Conservation (phyloP, 2,329 filamentous ascomycete species). For the Fusarium odoratissimum region DNA sequence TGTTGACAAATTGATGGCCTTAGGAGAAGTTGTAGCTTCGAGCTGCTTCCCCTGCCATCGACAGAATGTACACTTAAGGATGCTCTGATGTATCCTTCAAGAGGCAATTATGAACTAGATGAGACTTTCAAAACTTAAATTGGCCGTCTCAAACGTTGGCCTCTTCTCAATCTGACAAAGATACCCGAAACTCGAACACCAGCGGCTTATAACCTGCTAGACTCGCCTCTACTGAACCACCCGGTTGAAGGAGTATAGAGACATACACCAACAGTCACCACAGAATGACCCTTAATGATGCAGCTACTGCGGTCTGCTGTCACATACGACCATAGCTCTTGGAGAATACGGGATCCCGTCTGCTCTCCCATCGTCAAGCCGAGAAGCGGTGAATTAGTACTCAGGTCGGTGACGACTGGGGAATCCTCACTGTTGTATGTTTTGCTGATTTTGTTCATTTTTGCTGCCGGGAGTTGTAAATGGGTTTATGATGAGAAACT, state of each 20-base stretch:
- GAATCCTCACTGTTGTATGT: slow-evolving; percentile 7
- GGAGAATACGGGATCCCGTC: slow-evolving; percentile 1
- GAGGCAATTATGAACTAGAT: background rate
- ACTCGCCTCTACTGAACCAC: no score
- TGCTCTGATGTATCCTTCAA: background rate
- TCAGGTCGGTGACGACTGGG: background rate
- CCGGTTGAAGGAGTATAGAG: no score
- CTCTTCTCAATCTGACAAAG: background rate
- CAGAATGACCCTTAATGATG: background rate
- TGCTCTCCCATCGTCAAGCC: slow-evolving; percentile 1
- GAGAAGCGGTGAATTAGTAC: slow-evolving; percentile 7
- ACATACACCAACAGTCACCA: background rate
- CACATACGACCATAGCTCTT: slow-evolving; percentile 7
- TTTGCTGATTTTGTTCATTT: background rate
- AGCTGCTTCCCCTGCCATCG: no score
- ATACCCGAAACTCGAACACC: no score
- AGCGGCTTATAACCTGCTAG: no score
- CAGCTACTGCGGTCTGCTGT: no score
- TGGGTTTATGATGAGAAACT: no score
- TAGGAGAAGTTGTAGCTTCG: no score
- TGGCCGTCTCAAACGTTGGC: background rate
- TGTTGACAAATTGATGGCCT: no score
- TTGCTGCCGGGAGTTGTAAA: background rate
- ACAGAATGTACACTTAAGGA: background rate
- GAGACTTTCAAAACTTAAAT: background rate